phyloP scores from a whole-genome alignment of 306 rosid genomes.

The Leucaena leucocephala region DNA sequence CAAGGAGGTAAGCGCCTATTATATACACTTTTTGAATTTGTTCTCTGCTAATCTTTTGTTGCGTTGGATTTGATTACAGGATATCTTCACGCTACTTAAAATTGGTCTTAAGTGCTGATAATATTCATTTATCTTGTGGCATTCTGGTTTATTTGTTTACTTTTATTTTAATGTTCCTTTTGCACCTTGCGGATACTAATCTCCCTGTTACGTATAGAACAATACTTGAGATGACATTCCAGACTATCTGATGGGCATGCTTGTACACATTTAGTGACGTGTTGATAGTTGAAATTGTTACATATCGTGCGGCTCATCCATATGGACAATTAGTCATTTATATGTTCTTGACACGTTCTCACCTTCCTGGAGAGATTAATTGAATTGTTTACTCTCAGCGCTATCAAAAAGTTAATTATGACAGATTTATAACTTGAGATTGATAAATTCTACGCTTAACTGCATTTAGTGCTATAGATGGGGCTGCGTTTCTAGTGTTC shows the following conservation, averaged over 20 bases:
- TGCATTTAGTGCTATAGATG: conserved; percentile 9
- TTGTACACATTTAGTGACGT: not conserved
- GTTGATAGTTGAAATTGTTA: not conserved
- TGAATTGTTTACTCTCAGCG: not conserved
- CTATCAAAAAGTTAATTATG: conserved; percentile 8
- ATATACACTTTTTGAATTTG: not conserved
- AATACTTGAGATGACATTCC: not conserved
- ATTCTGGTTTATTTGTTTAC: not conserved
- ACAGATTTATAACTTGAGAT: not conserved
- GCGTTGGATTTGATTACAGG: not conserved
- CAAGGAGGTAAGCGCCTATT: conserved; percentile 43
- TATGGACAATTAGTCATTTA: not conserved
- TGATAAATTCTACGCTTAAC: conserved; percentile 6
- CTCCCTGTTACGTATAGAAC: not conserved
- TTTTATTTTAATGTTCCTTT: conserved; percentile 3
- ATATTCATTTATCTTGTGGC: not conserved
- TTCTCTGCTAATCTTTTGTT: not conserved
- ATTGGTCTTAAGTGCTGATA: not conserved
- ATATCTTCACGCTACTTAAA: not conserved
- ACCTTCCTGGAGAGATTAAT: not conserved
- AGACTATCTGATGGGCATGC: not conserved
- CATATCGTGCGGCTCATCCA: not conserved
- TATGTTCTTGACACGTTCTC: not conserved
- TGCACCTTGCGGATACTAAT: not conserved
- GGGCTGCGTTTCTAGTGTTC: not conserved